Evolutionary conservation across 352 stramenopile genomes (phyloP).

Genomic region (Phytophthora multivora): DNA sequence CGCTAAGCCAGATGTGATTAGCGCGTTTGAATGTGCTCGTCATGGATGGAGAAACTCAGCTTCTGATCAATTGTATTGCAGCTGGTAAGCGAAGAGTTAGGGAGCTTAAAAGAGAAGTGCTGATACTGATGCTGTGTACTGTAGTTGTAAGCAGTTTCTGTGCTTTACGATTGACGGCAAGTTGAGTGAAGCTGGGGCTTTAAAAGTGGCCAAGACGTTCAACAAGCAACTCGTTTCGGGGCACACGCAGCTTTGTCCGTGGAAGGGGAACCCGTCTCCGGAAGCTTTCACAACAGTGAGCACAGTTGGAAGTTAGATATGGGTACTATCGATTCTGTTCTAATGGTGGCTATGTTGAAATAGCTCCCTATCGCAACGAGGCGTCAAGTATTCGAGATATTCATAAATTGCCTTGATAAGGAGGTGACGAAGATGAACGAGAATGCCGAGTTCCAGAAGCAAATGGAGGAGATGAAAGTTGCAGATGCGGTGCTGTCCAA

Average conservation of each 20-base stretch:
- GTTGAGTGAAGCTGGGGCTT: constrained; percentile 46
- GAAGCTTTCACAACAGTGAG: constrained; percentile 59
- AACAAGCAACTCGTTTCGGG: constrained; percentile 42
- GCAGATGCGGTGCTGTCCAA: constrained; percentile 10
- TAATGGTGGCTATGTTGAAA: neutral
- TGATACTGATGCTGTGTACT: constrained; percentile 14
- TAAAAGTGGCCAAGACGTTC: constrained; percentile 46
- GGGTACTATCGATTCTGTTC: neutral
- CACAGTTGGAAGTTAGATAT: neutral
- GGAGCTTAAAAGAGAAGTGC: neutral
- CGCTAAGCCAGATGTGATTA: constrained; percentile 57
- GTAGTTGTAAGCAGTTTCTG: constrained; percentile 50
- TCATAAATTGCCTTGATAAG: constrained; percentile 27
- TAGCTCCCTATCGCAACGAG: constrained; percentile 45
- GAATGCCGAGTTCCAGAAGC: constrained; percentile 19
- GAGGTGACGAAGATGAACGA: constrained; percentile 15
- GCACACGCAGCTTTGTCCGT: constrained; percentile 60
- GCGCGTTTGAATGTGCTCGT: constrained; percentile 50
- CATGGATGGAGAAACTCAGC: constrained; percentile 58
- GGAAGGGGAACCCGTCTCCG: constrained; percentile 61
- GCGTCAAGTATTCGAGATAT: constrained; percentile 32
- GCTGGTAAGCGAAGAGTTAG: constrained; percentile 24
- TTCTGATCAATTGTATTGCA: constrained; percentile 52
- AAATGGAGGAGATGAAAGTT: constrained; percentile 19
- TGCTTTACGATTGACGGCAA: constrained; percentile 59